Evolutionary conservation across 345 rosid species (phyloP), one percentile per base, ranked within the genome.

Genomic region (Limnanthes douglasii): DNA sequence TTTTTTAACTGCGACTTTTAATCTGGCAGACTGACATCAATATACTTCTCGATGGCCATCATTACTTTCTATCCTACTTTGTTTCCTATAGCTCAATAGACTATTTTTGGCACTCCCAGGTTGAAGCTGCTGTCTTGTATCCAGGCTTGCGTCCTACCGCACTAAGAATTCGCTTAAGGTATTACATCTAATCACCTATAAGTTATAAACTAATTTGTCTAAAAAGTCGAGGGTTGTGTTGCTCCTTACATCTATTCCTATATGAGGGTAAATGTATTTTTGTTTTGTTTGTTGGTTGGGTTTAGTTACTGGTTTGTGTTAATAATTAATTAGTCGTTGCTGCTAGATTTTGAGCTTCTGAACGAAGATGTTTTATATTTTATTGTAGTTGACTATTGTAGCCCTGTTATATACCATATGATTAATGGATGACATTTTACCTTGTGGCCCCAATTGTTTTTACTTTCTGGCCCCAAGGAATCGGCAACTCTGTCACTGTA

Each of bases 71-170:
- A 16, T 46, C 32, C 25, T 11, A 7, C 21, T 43, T 7, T 23
- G 11, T 14, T 24, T 36, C 27, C 6, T 12, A 14, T 23, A 32
- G 12, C 13, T 42, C 16, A 9, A 15, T 43, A 16, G 23, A 18
- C 31, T 45, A 23, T 34, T 29, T 3, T 19, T 25, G 4, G n/a
- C 2, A 5, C 8, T 50, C 48, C 47, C 70, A 88, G 97, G 75
- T 79, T 37, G 95, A 76, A 64, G 97, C 97, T 48, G 77, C 90
- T 43, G 75, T 88, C 34, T 42, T 69, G 39, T 88, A 88, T 48
- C 86, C 95, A 1, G 93, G 90, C 39, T 31, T 52, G 48, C 77
- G 70, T 16, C 96, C 86, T 18, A 83, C 97, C 11, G 69, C 76
- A 54, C 64, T 79, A 53, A 76, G 77, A 62, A 72, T 77, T 46